Evolutionary conservation across 106 monocot genomes (phyloP), one percentile per base, ranked within the genome.

Genomic region (Acorus calamus): DNA sequence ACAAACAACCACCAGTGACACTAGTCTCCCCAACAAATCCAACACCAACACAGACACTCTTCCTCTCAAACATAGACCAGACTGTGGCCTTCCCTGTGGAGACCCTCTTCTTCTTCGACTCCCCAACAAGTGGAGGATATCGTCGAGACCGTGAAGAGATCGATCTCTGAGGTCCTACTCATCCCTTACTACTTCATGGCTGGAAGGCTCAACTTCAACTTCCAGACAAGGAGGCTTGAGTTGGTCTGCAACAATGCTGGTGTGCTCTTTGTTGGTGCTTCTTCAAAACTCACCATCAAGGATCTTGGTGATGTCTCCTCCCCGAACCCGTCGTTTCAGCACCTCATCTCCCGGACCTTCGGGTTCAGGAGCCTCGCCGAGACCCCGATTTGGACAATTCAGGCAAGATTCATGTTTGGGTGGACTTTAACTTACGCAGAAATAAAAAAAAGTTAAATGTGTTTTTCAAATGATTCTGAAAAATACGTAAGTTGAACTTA

Each of bases 11-110:
- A 11, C 50, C 73, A 13, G 57, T 73, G 6, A 56, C 56, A 6
- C 72, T 92, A 11, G 6, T 78, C 59, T 82, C 85, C 68, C 74
- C 80, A 10, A 44, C 47, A 46, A 77, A 83, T 52, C 79, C 78
- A 9, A 67, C 57, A 47, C 74, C 77, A 9, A 44, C n/a, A 50
- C 52, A 80, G 47, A 73, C 52, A 8, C 12, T 88, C 8, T 85
- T 69, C 62, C 89, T 93, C 11, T 88, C 92, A 52, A 93, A 93
- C 69, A 85, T 93, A 52, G 92, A 93, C 66, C 92, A 88, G 69
- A 79, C 81, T 4, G 85, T 88, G 14, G 88, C 85, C 8, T 93
- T 93, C 76, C 78, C 80, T 14, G 88, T 93, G 3, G 85, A 93
- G 69, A 88, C 85, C 2, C 10, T 88, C 55, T 93, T 82, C 77